phyloP scores from a whole-genome alignment of 768 basidiomycete species.

The Phylloporus sp. region DNA sequence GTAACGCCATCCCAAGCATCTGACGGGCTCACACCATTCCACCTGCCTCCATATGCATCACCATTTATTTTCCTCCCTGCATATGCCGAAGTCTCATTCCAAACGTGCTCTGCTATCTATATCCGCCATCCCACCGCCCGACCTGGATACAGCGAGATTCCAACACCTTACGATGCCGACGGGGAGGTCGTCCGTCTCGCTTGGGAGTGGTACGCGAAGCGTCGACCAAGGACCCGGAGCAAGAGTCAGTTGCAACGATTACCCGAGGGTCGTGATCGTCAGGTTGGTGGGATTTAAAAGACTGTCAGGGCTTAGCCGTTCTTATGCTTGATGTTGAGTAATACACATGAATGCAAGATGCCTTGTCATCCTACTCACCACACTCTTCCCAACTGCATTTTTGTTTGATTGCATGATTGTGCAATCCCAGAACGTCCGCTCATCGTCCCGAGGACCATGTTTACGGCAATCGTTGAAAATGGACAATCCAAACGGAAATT shows the following conservation, averaged over 20 bases:
- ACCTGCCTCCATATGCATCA: constrained; percentile 80
- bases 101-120: constrained; percentile 88
- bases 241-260: constrained; percentile 56
- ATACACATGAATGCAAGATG: not conserved
- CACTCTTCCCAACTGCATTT: too few relatives aligned
- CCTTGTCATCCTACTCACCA: too few relatives aligned
- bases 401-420: too few relatives aligned
- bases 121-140: constrained; percentile 95
- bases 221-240: constrained; percentile 64
- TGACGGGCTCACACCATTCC: constrained; percentile 62
- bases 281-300: constrained; percentile 21
- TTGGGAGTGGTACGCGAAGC: constrained; percentile 93
- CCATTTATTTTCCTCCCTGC: constrained; percentile 94
- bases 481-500: too few relatives aligned
- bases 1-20: constrained; percentile 1
- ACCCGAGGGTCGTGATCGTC: constrained; percentile 59
- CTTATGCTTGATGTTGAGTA: constrained; percentile 1
- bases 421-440: too few relatives aligned
- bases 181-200: constrained; percentile 88
- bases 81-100: constrained; percentile 81
- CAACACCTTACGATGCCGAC: constrained; percentile 93
- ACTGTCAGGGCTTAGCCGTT: not conserved
- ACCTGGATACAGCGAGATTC: constrained; percentile 94
- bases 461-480: too few relatives aligned
- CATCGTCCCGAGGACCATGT: too few relatives aligned